Base-by-base conservation (phyloP, 2,329 filamentous ascomycete species). In the Venturia asperata region DNA sequence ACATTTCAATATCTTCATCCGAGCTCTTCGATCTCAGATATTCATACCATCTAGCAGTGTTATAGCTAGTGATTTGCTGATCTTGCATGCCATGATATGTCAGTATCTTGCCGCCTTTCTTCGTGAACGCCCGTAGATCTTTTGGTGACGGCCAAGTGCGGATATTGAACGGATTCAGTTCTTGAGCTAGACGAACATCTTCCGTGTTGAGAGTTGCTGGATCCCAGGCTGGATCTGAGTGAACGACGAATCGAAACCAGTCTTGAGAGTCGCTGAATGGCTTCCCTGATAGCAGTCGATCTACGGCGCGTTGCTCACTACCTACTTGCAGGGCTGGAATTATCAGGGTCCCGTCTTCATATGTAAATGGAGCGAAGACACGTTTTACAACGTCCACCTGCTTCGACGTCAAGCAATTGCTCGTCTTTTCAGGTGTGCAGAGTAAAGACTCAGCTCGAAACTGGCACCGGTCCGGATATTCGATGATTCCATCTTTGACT, bases 361-460 rank as follows among this genome's bases (percentile, higher is more conserved):
- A 27, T 34, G 3, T 47, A 4, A 64, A 34, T 10, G 65, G 65
- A 30, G 24, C 27, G 17, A 64, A 64, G 19, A 66, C 49, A 10
- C 45, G 27, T 1, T 52, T 15, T 6, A 66, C 65, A 7, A 47
- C 30, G 2, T 64, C 24, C 5, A 66, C 49, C 43, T 66, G 65
- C 9, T 34, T 34, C 1, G 61, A 21, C 5, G 24, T 60, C 19
- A 66, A 27, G 27, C 65, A 66, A 39, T 43, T 43, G 5, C 11
- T 87, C 76, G 92, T 88, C 75, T 96, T 86, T 80, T 94, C 97
- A 73, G 84, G 82, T 71, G 96, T 88, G 80, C 94, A 97, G 77
- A 87, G 91, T 81, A 97, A 87, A 65, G 91, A 92, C 70, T 58
- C 49, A 19, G 79, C 77, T 42, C 75, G 70, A 69, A 79, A 80